phyloP scores from a whole-genome alignment of 148 eudicot genomes.

The Agrostemma githago region DNA sequence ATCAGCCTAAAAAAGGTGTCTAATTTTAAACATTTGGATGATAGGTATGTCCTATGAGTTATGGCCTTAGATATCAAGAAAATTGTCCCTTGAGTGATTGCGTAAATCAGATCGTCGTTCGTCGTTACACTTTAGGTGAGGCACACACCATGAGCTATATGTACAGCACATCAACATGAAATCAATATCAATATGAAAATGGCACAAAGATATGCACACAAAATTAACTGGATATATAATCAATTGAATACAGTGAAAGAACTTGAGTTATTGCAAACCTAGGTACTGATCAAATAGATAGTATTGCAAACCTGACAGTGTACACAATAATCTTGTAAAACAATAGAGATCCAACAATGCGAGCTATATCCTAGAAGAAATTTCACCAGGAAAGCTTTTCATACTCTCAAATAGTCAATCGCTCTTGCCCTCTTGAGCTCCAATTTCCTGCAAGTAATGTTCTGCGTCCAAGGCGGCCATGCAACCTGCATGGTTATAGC shows the following conservation, averaged over 20 bases:
- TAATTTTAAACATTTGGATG: too few relatives aligned
- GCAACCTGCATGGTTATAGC: conserved; percentile 48
- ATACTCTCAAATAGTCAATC: conserved; percentile 36
- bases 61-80: too few relatives aligned
- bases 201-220: background rate
- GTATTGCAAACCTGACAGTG: conserved; percentile 1
- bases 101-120: too few relatives aligned
- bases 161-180: background rate
- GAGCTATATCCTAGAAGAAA: conserved; percentile 26
- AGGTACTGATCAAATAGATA: background rate
- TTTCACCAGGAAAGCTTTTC: background rate
- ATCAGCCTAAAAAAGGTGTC: too few relatives aligned
- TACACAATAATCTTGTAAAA: conserved; percentile 5
- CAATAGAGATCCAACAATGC: conserved; percentile 1
- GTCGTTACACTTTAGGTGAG: background rate
- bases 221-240: background rate
- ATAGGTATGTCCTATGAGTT: too few relatives aligned
- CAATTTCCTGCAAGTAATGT: conserved; percentile 78
- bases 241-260: background rate
- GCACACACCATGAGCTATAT: background rate
- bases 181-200: too few relatives aligned
- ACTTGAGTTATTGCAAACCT: background rate
- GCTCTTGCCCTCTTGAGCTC: conserved; percentile 63
- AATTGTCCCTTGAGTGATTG: too few relatives aligned
- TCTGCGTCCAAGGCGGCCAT: conserved; percentile 90